These are phyloP conservation scores for Rhytidhysteron rufulum DNA, from an alignment of 2,329 filamentous ascomycete genomes.

Conservation along the genomic window DNA sequence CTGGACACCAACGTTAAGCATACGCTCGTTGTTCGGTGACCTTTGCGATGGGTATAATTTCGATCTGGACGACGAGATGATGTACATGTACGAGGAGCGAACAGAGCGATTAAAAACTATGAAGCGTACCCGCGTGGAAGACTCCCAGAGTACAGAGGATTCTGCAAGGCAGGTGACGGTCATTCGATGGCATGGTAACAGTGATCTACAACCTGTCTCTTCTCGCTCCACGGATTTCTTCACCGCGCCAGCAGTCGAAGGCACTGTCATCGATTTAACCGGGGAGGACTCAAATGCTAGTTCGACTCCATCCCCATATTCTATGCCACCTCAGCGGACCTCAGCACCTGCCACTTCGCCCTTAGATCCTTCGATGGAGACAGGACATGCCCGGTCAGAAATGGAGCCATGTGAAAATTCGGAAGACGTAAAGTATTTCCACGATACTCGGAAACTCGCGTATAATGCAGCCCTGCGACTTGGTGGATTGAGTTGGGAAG, in stretches of 20 bases:
- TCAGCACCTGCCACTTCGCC: background rate
- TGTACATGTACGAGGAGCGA: constrained; percentile 25
- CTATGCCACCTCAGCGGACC: background rate
- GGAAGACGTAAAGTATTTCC: background rate
- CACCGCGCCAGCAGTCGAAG: background rate
- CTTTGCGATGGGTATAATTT: constrained; percentile 62
- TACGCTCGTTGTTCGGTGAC: constrained; percentile 67
- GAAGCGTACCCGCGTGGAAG: constrained; percentile 7
- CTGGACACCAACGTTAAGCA: constrained; percentile 64
- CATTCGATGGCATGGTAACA: background rate
- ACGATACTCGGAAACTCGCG: constrained; percentile 18
- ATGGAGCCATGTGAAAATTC: too few relatives aligned
- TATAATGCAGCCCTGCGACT: constrained; percentile 26
- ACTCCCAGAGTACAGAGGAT: constrained; percentile 10
- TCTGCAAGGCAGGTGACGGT: constrained; percentile 1
- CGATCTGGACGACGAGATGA: constrained; percentile 62
- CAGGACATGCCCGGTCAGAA: too few relatives aligned
- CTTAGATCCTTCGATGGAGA: too few relatives aligned
- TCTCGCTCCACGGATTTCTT: background rate
- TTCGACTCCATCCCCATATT: background rate
- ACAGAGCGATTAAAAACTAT: constrained; percentile 7
- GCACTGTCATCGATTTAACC: background rate
- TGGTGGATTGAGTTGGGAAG: constrained; percentile 38
- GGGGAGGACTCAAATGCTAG: background rate
- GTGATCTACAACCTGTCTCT: background rate